phyloP scores from a whole-genome alignment of 2,329 filamentous ascomycete species.

The Apiospora pterosperma region DNA sequence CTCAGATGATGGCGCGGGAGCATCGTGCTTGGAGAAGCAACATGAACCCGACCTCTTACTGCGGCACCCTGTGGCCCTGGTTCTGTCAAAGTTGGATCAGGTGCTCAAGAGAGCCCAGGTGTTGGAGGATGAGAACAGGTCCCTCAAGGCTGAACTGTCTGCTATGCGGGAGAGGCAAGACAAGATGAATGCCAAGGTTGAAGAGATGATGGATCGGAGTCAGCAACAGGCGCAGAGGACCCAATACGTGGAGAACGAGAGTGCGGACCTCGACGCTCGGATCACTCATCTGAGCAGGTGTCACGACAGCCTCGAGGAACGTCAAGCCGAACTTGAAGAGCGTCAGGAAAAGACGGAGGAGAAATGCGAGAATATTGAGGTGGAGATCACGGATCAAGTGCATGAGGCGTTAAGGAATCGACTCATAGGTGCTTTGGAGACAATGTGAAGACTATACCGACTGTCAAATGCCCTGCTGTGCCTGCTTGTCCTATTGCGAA shows the following conservation, averaged over 20 bases:
- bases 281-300: too few relatives aligned
- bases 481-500: too few relatives aligned
- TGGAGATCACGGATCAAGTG: conserved; percentile 7
- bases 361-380: conserved; percentile 6
- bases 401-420: conserved; percentile 5
- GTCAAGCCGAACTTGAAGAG: conserved; percentile 5
- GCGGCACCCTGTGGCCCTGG: conserved; percentile 1
- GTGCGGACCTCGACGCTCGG: neutral
- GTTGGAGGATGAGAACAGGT: conserved; percentile 1
- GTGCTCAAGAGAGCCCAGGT: neutral
- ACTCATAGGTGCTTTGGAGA: conserved; percentile 7
- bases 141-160: neutral
- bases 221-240: neutral
- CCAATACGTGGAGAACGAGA: neutral
- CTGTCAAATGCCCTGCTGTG: too few relatives aligned
- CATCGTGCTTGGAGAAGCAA: neutral
- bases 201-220: neutral
- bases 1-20: neutral
- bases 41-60: neutral
- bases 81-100: conserved; percentile 8
- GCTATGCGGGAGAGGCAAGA: conserved; percentile 5
- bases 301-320: neutral
- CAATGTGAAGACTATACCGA: too few relatives aligned
- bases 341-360: conserved; percentile 7
- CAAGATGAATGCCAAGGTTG: conserved; percentile 1